Evolutionary conservation across 2,329 filamentous ascomycete genomes (phyloP), one percentile per base, ranked within the genome.

Genomic region (Aspergillus luchuensis): DNA sequence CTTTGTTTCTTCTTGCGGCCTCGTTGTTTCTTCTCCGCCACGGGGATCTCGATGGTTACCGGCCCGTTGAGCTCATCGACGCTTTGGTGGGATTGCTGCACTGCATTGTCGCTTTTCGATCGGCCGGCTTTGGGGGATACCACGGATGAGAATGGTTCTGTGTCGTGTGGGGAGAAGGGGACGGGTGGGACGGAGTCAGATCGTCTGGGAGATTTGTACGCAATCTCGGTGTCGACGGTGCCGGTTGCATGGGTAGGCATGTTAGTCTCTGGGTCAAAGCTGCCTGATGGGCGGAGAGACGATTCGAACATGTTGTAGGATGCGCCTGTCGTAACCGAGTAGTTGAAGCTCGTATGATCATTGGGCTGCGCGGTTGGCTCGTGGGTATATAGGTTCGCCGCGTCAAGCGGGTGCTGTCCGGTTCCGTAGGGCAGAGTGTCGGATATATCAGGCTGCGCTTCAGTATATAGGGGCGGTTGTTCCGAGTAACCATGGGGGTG

Each of bases 111-210:
- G 21, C 64, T 70, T 28, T 66, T 73, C 6, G 67, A 50, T 58
- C 67, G 66, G 25, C 57, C 66, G n/a, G 65, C 57, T 21, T 68
- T 67, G 2, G 69, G 64, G 0, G 73, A 70, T 8, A 63, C 57
- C 7, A 73, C 61, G 6, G 77, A 78, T 10, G 76, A 78, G 36
- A 78, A 68, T 21, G 75, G 76, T 47, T 77, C 71, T 2, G 77
- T 79, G 52, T 78, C 76, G 47, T 76, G 75, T 7, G 75, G 74
- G 4, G 76, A 78, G 51, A 68, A 69, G n/a, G 59, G 54, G 10
- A 65, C 58, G 4, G 60, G 56, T 54, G 72, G 71, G 48, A 72
- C 61, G 4, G 72, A 70, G 48, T 72, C 69, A 19, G 69, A 68
- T 38, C 71, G 65, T 25, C 66, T 61, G 2, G 62, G 36, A 58